Conservation (phyloP, 2,329 filamentous ascomycete genomes). For the Fusarium denticulatum region DNA sequence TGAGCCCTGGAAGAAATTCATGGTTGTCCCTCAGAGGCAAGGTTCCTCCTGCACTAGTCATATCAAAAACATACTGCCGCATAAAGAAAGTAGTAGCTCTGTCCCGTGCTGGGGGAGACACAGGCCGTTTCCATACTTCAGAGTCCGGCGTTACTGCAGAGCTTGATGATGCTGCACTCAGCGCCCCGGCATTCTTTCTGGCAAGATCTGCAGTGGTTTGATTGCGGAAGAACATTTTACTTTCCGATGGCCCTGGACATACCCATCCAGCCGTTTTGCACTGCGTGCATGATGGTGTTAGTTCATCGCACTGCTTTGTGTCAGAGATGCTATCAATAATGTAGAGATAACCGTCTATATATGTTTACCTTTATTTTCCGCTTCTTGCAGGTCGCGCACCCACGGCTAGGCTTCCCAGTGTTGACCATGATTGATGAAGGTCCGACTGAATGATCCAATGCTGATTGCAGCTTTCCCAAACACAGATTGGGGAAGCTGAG, state of each 20-base stretch:
- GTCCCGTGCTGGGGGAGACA: conserved; percentile 23
- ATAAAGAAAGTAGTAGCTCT: conserved; percentile 34
- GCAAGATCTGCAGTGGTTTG: conserved; percentile 3
- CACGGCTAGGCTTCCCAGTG: conserved; percentile 33
- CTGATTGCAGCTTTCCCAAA: not conserved
- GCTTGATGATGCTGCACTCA: not conserved
- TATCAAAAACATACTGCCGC: conserved; percentile 23
- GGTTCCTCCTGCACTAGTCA: not conserved
- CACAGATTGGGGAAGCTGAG: not conserved
- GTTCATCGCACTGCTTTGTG: conserved; percentile 21
- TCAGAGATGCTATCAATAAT: not conserved
- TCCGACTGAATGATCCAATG: accelerated
- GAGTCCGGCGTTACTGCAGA: not conserved
- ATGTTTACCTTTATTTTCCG: conserved; percentile 33
- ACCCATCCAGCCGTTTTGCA: conserved; percentile 29
- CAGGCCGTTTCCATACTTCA: not conserved
- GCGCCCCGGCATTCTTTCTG: not conserved
- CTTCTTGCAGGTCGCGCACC: conserved; percentile 32
- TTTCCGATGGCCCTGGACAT: conserved; percentile 22
- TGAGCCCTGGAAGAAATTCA: conserved; percentile 31
- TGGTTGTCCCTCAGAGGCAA: not conserved
- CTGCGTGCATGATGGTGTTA: conserved; percentile 25
- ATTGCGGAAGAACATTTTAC: conserved; percentile 21
- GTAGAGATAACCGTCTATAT: not conserved
- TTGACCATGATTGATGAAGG: conserved; percentile 17